phyloP scores from a whole-genome alignment of 2,329 filamentous ascomycete species.

The Penicillium sp. region DNA sequence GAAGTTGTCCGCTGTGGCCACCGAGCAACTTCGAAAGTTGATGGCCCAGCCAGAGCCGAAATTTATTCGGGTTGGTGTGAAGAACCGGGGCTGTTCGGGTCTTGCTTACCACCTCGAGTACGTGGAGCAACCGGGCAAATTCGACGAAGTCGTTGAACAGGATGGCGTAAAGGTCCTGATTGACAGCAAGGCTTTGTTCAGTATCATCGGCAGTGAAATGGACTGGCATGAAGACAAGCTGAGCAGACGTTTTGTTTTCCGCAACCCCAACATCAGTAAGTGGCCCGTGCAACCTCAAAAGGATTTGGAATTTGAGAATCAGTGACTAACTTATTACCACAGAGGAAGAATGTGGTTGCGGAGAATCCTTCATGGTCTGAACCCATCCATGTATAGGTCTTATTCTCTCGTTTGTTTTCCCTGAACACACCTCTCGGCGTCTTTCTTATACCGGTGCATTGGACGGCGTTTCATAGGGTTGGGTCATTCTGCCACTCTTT shows the following conservation, averaged over 20 bases:
- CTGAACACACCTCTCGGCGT: slow-evolving; percentile 22
- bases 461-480: slow-evolving; percentile 35
- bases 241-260: slow-evolving; percentile 88
- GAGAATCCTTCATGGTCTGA: slow-evolving; percentile 89
- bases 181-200: slow-evolving; percentile 95
- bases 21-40: slow-evolving; percentile 73
- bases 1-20: slow-evolving; percentile 76
- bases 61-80: slow-evolving; percentile 90
- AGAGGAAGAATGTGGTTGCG: slow-evolving; percentile 96
- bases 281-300: slow-evolving; percentile 28
- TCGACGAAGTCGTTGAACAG: slow-evolving; percentile 92
- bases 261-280: slow-evolving; percentile 98
- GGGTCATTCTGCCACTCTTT: slow-evolving; percentile 12
- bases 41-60: slow-evolving; percentile 86
- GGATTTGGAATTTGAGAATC: neutral
- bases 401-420: slow-evolving; percentile 10
- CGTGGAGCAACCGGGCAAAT: slow-evolving; percentile 82
- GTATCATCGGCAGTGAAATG: slow-evolving; percentile 98
- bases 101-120: slow-evolving; percentile 93
- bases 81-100: slow-evolving; percentile 91
- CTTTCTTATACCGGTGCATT: slow-evolving; percentile 33
- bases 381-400: neutral
- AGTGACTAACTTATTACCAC: slow-evolving; percentile 27
- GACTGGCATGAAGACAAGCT: slow-evolving; percentile 97
- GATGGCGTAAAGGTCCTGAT: slow-evolving; percentile 95